A percentile compares a stretch with the other conserved stretches of the same genome.
Conservation (phyloP, 768 basidiomycete genomes). For the Hericium alpestre region DNA sequence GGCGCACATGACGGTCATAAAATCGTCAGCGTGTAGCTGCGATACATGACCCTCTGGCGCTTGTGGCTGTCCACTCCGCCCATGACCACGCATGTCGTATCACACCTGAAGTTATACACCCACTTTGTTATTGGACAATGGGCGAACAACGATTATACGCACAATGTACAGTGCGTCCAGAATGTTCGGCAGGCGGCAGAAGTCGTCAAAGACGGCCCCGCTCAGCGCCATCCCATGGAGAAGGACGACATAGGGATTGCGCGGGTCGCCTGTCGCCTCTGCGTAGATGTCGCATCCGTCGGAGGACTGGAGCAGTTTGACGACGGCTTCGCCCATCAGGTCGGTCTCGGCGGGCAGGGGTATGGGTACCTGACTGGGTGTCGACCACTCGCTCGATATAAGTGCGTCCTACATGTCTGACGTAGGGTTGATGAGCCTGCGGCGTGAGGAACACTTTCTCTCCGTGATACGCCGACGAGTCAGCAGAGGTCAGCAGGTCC, state of each 20-base stretch:
- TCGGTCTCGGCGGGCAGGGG: no score
- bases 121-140: background rate
- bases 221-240: conserved; percentile 4
- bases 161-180: background rate
- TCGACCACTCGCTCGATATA: no score
- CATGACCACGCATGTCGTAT: background rate
- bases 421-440: no score
- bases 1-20: background rate
- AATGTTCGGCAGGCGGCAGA: background rate
- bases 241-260: conserved; percentile 5
- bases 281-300: conserved; percentile 7
- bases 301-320: background rate
- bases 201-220: background rate
- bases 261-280: conserved; percentile 6
- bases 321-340: background rate
- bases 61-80: background rate
- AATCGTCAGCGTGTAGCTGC: background rate
- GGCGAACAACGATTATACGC: background rate
- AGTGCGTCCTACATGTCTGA: no score
- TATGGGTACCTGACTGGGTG: no score
- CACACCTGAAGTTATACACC: background rate
- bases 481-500: no score
- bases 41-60: background rate
- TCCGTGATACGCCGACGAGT: no score
- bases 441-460: no score